Evolutionary conservation across 495 filamentous ascomycete species (phyloP).

Genomic region (Ascodesmis nigricans): DNA sequence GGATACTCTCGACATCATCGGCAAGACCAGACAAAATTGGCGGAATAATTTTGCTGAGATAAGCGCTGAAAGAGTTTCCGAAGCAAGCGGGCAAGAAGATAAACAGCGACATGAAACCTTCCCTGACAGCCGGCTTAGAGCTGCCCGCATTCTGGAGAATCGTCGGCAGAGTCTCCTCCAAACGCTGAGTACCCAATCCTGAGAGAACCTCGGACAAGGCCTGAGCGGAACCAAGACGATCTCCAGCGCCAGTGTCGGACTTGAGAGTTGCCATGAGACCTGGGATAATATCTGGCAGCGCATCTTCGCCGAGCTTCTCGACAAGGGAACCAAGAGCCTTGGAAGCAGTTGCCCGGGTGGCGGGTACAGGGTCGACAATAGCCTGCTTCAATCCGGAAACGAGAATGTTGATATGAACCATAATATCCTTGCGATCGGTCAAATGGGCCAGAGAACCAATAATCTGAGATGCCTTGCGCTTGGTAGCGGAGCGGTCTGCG

Average conservation of each 20-base stretch:
- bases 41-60: slow-evolving; percentile 87
- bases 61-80: slow-evolving; percentile 92
- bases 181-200: slow-evolving; percentile 67
- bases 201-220: slow-evolving; percentile 92
- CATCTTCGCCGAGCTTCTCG: slow-evolving; percentile 93
- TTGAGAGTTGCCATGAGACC: slow-evolving; percentile 94
- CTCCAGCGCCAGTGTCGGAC: slow-evolving; percentile 86
- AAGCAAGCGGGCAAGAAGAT: slow-evolving; percentile 98
- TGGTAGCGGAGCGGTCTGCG: slow-evolving; percentile 73
- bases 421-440: slow-evolving; percentile 83
- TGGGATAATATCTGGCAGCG: slow-evolving; percentile 88
- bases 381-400: slow-evolving; percentile 76
- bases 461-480: slow-evolving; percentile 85
- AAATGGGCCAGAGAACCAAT: slow-evolving; percentile 94
- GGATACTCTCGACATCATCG: slow-evolving; percentile 84
- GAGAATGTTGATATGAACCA: slow-evolving; percentile 74
- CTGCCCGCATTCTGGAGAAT: slow-evolving; percentile 92
- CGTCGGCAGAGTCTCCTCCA: slow-evolving; percentile 91
- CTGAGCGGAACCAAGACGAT: slow-evolving; percentile 86
- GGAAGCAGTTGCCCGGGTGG: slow-evolving; percentile 89
- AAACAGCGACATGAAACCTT: slow-evolving; percentile 98
- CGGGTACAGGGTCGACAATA: slow-evolving; percentile 84
- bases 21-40: slow-evolving; percentile 86
- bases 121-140: slow-evolving; percentile 68
- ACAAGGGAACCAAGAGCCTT: slow-evolving; percentile 86